These are phyloP conservation scores for Phytophthora cajani DNA, from an alignment of 352 stramenopile species.

Conservation along the genomic window DNA sequence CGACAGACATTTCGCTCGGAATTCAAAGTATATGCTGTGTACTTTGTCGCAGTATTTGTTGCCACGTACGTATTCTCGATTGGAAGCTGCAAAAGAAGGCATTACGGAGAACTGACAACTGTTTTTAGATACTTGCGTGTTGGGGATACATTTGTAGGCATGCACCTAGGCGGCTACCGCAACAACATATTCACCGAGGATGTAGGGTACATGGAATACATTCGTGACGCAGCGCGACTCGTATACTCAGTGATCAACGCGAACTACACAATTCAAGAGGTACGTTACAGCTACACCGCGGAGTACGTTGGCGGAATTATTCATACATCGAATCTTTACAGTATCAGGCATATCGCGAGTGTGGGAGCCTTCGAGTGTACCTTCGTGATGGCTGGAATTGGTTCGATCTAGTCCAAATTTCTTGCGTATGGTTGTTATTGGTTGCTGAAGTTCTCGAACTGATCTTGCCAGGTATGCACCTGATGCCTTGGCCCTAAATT, in stretches of 20 bases:
- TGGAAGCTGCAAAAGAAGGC: not conserved
- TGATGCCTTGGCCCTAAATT: not conserved
- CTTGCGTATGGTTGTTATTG: constrained; percentile 73
- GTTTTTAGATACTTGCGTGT: constrained; percentile 71
- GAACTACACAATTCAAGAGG: constrained; percentile 73
- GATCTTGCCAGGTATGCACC: constrained; percentile 25
- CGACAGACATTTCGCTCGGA: constrained; percentile 70
- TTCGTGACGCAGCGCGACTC: constrained; percentile 60
- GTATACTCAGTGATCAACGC: constrained; percentile 75
- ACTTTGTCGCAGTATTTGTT: constrained; percentile 77
- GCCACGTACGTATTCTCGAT: constrained; percentile 56
- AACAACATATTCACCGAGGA: constrained; percentile 56
- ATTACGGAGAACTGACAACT: not conserved
- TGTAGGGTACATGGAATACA: constrained; percentile 53
- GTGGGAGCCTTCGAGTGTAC: constrained; percentile 63
- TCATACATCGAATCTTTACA: constrained; percentile 6
- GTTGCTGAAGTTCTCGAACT: constrained; percentile 58
- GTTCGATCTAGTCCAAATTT: constrained; percentile 79
- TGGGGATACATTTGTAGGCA: constrained; percentile 71
- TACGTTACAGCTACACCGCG: constrained; percentile 18
- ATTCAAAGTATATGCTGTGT: constrained; percentile 82
- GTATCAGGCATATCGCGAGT: constrained; percentile 55
- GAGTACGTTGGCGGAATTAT: not conserved
- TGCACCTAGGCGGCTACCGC: constrained; percentile 77
- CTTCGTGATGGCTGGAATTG: constrained; percentile 80